Conservation (phyloP, 2,329 filamentous ascomycete genomes). For the Westerdykella sp. region DNA sequence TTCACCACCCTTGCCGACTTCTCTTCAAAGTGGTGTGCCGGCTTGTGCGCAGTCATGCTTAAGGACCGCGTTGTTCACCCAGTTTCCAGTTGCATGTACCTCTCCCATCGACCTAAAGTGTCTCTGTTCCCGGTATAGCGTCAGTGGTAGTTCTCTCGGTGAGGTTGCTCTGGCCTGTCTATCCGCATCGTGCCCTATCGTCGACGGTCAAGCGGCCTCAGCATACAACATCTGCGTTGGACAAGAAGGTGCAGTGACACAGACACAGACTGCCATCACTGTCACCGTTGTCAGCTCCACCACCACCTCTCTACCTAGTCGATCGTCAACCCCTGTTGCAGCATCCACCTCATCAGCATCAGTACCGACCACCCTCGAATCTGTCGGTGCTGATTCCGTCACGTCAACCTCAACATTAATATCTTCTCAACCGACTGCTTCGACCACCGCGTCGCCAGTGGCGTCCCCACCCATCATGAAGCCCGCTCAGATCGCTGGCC, state of each 20-base stretch:
- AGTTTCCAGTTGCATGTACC: conserved; percentile 33
- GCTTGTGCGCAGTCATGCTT: conserved; percentile 35
- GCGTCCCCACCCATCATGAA: conserved; percentile 23
- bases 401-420: neutral
- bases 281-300: conserved; percentile 15
- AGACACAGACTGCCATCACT: conserved; percentile 33
- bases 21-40: conserved; percentile 28
- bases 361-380: neutral
- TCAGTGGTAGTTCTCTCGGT: conserved; percentile 30
- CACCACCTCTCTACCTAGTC: conserved; percentile 2
- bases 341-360: conserved; percentile 2
- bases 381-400: neutral
- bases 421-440: conserved; percentile 10
- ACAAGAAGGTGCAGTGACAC: conserved; percentile 28
- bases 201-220: conserved; percentile 18
- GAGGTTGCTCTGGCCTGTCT: conserved; percentile 36
- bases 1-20: conserved; percentile 19
- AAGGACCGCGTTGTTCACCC: conserved; percentile 24
- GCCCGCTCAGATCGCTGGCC: conserved; percentile 35
- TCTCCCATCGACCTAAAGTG: conserved; percentile 26
- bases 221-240: conserved; percentile 35
- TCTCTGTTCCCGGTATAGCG: conserved; percentile 36
- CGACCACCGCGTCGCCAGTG: conserved; percentile 10
- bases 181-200: conserved; percentile 27
- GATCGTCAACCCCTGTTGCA: conserved; percentile 7